These are phyloP conservation scores for Lactifluus subvellereus DNA, from an alignment of 768 basidiomycete genomes.

Conservation along the genomic window DNA sequence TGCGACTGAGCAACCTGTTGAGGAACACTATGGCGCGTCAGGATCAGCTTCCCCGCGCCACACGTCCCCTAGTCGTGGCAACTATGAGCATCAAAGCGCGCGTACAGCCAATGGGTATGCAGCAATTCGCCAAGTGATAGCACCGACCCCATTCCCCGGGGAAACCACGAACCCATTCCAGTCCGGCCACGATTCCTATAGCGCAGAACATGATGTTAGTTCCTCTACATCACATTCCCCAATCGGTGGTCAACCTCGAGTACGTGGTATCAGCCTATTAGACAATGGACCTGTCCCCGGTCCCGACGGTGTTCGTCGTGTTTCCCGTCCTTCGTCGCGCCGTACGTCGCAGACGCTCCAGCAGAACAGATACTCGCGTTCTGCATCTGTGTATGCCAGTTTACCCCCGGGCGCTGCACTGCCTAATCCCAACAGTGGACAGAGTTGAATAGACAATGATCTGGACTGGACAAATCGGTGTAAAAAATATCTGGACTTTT, in stretches of 20 bases:
- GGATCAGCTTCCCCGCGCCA: constrained; percentile 3
- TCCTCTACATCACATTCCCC: neutral
- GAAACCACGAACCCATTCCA: constrained; percentile 10
- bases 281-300: constrained; percentile 82
- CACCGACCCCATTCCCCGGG: constrained; percentile 3
- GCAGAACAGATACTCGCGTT: constrained; percentile 66
- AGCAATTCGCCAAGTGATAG: constrained; percentile 2
- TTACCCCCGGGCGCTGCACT: constrained; percentile 76
- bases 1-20: constrained; percentile 31
- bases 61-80: constrained; percentile 20
- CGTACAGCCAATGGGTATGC: neutral
- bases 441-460: constrained; percentile 1
- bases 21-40: constrained; percentile 15
- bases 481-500: constrained; percentile 13
- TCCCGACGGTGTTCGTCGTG: constrained; percentile 72
- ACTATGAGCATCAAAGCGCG: constrained; percentile 8
- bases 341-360: constrained; percentile 54
- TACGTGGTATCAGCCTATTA: constrained; percentile 68
- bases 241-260: constrained; percentile 17
- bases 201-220: constrained; percentile 3
- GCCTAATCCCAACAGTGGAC: constrained; percentile 24
- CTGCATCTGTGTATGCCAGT: constrained; percentile 37
- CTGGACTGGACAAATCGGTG: constrained; percentile 15
- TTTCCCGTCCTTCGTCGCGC: constrained; percentile 55
- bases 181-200: constrained; percentile 5